These are phyloP conservation scores for Cladosporium austrohemisphaericum DNA, from an alignment of 2,329 filamentous ascomycete species.

Conservation along the genomic window DNA sequence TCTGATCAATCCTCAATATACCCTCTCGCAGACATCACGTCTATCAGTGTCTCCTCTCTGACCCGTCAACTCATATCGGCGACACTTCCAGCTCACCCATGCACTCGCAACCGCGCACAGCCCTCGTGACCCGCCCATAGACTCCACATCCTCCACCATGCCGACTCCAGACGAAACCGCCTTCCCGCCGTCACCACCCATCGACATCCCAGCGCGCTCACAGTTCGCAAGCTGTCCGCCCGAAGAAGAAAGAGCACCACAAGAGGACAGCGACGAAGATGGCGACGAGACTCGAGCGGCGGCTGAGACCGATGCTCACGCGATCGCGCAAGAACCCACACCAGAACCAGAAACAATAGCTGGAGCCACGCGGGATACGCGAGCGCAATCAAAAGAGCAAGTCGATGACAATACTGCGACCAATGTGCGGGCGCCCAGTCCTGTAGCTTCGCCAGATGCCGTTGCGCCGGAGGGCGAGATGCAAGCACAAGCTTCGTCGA, in stretches of 20 bases:
- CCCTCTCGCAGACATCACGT: not conserved
- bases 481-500: constrained; percentile 28
- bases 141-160: constrained; percentile 18
- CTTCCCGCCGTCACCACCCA: constrained; percentile 18
- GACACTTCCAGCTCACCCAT: not conserved
- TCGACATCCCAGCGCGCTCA: constrained; percentile 19
- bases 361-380: constrained; percentile 1
- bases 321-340: constrained; percentile 28
- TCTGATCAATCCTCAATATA: not conserved
- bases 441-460: constrained; percentile 24
- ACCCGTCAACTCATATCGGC: not conserved
- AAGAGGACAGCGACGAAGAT: constrained; percentile 24
- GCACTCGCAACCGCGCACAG: constrained; percentile 1
- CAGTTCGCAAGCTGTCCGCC: constrained; percentile 42
- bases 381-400: constrained; percentile 1
- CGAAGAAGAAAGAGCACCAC: constrained; percentile 33
- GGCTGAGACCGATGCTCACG: constrained; percentile 23
- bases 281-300: constrained; percentile 29
- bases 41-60: not conserved
- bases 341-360: constrained; percentile 25
- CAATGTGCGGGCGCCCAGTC: not conserved
- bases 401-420: constrained; percentile 1
- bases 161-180: constrained; percentile 21
- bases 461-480: constrained; percentile 15
- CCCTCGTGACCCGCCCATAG: constrained; percentile 12